Evolutionary conservation across 1,139 yeast species (phyloP).

Genomic region (Protomyces inundatus): DNA sequence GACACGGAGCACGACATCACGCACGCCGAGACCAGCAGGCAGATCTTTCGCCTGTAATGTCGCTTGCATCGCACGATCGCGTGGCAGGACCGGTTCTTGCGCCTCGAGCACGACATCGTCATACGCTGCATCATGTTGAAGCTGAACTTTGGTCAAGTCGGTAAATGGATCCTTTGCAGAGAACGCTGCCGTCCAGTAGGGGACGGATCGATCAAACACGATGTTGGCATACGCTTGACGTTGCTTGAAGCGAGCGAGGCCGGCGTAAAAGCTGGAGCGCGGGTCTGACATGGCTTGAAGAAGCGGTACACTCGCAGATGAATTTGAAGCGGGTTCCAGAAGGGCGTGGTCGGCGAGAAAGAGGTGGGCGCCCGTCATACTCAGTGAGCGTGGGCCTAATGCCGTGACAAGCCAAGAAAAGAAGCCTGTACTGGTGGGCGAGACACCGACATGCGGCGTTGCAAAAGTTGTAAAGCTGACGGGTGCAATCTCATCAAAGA

Average conservation of each 20-base stretch:
- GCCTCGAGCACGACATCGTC: constrained; percentile 25
- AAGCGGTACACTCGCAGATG: constrained; percentile 44
- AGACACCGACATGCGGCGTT: constrained; percentile 81
- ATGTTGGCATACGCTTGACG: constrained; percentile 66
- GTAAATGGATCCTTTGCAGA: constrained; percentile 48
- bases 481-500: constrained; percentile 60
- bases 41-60: background rate
- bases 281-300: constrained; percentile 51
- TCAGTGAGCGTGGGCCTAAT: constrained; percentile 60
- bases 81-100: background rate
- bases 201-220: constrained; percentile 64
- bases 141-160: constrained; percentile 33
- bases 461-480: constrained; percentile 68
- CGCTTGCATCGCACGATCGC: background rate
- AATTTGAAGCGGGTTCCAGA: constrained; percentile 12
- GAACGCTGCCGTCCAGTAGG: constrained; percentile 51
- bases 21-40: background rate
- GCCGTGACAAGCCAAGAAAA: constrained; percentile 50
- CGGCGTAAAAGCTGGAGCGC: constrained; percentile 48
- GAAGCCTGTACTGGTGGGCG: constrained; percentile 42
- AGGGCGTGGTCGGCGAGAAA: constrained; percentile 42
- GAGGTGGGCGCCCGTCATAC: constrained; percentile 68
- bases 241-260: constrained; percentile 53
- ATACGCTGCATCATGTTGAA: constrained; percentile 33
- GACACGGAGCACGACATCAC: constrained; percentile 23